A percentile compares a stretch with the other conserved stretches of the same genome.
These are phyloP conservation scores for Sporothrix phasma DNA, from an alignment of 2,329 filamentous ascomycete genomes.

Conservation along the genomic window DNA sequence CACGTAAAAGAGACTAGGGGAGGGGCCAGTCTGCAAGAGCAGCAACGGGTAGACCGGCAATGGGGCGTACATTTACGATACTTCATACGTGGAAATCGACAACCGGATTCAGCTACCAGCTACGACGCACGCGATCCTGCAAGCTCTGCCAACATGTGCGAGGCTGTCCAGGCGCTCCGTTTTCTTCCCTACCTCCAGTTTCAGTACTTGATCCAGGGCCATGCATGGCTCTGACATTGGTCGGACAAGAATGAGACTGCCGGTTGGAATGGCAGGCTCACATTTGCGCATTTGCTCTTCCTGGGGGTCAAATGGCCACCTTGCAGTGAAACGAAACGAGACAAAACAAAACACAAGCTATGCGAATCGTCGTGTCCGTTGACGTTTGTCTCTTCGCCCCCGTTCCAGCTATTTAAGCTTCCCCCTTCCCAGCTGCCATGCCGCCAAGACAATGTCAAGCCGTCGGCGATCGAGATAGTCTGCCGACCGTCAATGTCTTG, in stretches of 20 bases:
- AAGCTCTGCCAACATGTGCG: no score
- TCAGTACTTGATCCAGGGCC: background rate
- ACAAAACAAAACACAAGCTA: background rate
- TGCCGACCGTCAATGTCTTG: background rate
- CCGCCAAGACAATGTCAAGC: conserved; percentile 7
- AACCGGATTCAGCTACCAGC: no score
- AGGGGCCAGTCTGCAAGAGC: no score
- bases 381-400: background rate
- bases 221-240: background rate
- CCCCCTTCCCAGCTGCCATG: no score
- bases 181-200: background rate
- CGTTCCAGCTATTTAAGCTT: background rate
- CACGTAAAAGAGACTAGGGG: no score
- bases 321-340: background rate
- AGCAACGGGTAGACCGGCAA: no score
- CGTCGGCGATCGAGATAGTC: conserved; percentile 6
- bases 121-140: no score
- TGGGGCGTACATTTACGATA: no score
- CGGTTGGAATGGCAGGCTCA: background rate
- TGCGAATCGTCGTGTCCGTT: no score
- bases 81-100: background rate
- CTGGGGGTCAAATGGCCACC: no score
- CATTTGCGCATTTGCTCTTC: no score
- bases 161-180: background rate
- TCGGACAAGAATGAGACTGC: background rate